Percentiles rank a stretch among this genome's conserved stretches.
phyloP scores from a whole-genome alignment of 129 eudicot genomes.

The Tagetes erecta region DNA sequence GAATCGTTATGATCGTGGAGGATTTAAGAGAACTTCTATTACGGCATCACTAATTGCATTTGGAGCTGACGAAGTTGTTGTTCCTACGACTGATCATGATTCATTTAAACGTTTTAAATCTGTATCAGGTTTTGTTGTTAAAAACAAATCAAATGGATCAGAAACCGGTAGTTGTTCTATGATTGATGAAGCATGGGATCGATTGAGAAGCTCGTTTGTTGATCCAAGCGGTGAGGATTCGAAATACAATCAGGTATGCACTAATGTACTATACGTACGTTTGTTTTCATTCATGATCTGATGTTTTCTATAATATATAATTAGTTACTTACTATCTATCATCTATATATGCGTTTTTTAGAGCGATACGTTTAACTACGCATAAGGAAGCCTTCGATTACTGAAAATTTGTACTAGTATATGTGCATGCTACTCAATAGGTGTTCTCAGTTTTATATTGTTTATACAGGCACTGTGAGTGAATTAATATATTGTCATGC shows the following conservation, averaged over 20 bases:
- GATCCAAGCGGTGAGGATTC: conserved; percentile 40
- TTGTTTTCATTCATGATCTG: not conserved
- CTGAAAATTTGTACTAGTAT: not conserved
- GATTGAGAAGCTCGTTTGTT: conserved; percentile 33
- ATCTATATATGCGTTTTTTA: not conserved
- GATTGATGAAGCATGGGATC: conserved; percentile 62
- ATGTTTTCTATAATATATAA: not conserved
- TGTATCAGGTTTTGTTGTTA: too few relatives aligned
- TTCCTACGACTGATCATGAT: conserved; percentile 21
- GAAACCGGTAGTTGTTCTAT: conserved; percentile 26
- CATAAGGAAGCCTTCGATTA: not conserved
- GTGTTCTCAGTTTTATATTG: too few relatives aligned
- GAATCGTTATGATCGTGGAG: conserved; percentile 16
- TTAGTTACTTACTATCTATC: not conserved
- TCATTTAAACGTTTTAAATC: not conserved
- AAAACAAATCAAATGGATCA: conserved; percentile 17
- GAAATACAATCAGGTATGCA: conserved; percentile 52
- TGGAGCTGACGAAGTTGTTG: conserved; percentile 20
- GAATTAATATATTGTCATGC: conserved; percentile 1
- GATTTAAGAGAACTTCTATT: conserved; percentile 20
- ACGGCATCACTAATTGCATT: not conserved
- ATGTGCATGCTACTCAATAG: not conserved
- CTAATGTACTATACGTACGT: not conserved
- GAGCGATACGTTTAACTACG: too few relatives aligned
- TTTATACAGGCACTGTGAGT: not conserved